phyloP scores from a whole-genome alignment of 2,329 filamentous ascomycete species.

The Penicillium crustosum region DNA sequence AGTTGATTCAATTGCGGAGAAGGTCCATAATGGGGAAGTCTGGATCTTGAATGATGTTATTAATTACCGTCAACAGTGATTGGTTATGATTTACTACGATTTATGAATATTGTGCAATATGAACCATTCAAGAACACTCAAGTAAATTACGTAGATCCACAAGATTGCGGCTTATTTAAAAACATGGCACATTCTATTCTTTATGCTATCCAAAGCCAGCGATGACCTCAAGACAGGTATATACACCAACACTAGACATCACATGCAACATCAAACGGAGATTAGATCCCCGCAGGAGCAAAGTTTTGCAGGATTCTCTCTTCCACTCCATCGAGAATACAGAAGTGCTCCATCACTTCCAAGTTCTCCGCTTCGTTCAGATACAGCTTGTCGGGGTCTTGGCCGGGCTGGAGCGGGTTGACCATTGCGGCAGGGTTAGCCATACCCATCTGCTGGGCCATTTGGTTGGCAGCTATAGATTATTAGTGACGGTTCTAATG shows the following conservation, averaged over 20 bases:
- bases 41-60: slow-evolving; percentile 70
- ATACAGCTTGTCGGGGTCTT: slow-evolving; percentile 96
- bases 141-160: background rate
- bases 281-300: slow-evolving; percentile 26
- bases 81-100: slow-evolving; percentile 15
- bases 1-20: slow-evolving; percentile 70
- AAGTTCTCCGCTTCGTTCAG: slow-evolving; percentile 90
- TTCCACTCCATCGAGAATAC: slow-evolving; percentile 84
- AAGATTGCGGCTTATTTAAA: background rate
- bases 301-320: slow-evolving; percentile 68
- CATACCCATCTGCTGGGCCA: slow-evolving; percentile 78
- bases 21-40: slow-evolving; percentile 84
- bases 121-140: background rate
- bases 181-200: slow-evolving; percentile 9
- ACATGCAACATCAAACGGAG: background rate
- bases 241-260: slow-evolving; percentile 10
- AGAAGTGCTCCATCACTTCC: slow-evolving; percentile 91
- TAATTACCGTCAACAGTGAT: slow-evolving; percentile 46
- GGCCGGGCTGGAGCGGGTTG: slow-evolving; percentile 84
- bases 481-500: slow-evolving; percentile 1
- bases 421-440: slow-evolving; percentile 66
- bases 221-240: slow-evolving; percentile 8
- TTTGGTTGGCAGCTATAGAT: slow-evolving; percentile 78
- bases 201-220: slow-evolving; percentile 11
- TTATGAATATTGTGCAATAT: slow-evolving; percentile 2